A percentile compares a stretch with the other conserved stretches of the same genome.
Conservation (phyloP, 208 protist species). For the Trypanosoma conorhini region DNA sequence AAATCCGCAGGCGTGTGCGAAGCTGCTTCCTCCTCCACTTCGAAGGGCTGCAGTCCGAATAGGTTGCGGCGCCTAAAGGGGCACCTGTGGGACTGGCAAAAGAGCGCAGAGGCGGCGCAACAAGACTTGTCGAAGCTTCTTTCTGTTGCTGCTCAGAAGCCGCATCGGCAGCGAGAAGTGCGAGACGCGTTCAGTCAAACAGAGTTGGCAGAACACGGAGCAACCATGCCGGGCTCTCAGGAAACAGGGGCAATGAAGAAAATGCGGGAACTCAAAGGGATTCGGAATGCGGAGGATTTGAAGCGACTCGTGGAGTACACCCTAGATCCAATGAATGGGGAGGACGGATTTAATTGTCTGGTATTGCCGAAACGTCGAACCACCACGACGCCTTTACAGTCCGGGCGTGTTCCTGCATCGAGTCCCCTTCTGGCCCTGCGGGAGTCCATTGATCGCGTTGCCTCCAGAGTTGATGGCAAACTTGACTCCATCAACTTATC, state of each 20-base stretch:
- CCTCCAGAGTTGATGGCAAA: neutral
- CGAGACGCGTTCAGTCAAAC: constrained; percentile 10
- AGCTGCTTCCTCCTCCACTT: neutral
- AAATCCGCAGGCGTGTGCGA: neutral
- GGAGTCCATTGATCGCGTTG: constrained; percentile 12
- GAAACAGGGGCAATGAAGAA: neutral
- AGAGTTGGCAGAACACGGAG: neutral
- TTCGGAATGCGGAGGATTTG: neutral
- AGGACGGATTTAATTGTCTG: neutral
- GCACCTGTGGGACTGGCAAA: constrained; percentile 5
- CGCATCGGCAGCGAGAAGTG: neutral
- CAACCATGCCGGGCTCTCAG: too few relatives aligned
- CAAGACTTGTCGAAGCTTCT: constrained; percentile 10
- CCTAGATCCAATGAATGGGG: constrained; percentile 11
- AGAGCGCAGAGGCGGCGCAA: neutral
- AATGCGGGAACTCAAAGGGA: neutral
- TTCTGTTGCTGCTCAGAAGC: neutral
- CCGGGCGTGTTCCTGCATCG: neutral
- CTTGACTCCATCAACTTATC: neutral
- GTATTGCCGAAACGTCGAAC: neutral
- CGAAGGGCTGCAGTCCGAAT: neutral
- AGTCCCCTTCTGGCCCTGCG: neutral
- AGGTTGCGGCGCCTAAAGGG: constrained; percentile 4
- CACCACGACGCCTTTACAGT: neutral
- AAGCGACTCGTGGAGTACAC: constrained; percentile 13